phyloP scores from a whole-genome alignment of 1,139 yeast species.

The Yamadazyma epiphylla region DNA sequence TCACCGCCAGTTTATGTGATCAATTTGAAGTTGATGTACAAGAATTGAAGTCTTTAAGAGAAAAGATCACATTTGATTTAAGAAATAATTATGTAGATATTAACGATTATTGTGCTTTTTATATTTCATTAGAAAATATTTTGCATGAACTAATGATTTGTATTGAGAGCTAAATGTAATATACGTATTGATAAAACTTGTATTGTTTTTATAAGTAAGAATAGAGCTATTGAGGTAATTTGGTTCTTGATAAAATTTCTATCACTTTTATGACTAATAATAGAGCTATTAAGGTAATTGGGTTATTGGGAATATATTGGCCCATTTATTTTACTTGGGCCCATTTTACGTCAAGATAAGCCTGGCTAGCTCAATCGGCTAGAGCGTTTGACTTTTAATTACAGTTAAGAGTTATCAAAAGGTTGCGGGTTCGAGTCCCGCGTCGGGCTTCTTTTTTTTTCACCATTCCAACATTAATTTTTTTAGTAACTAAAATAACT shows the following conservation, averaged over 20 bases:
- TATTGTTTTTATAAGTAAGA: too few relatives aligned
- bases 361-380: conserved; percentile 35
- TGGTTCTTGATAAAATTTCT: too few relatives aligned
- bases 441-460: conserved; percentile 9
- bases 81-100: conserved; percentile 43
- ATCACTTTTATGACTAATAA: too few relatives aligned
- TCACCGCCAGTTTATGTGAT: conserved; percentile 5
- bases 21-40: conserved; percentile 9
- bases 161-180: conserved; percentile 13
- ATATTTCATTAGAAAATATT: conserved; percentile 39
- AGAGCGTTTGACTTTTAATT: conserved; percentile 29
- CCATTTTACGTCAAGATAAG: too few relatives aligned
- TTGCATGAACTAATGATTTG: conserved; percentile 39
- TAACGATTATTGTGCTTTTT: conserved; percentile 45
- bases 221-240: too few relatives aligned
- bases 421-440: conserved; percentile 13
- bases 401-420: conserved; percentile 10
- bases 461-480: too few relatives aligned
- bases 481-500: too few relatives aligned
- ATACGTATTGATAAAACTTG: too few relatives aligned
- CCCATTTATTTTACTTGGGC: too few relatives aligned
- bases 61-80: conserved; percentile 40
- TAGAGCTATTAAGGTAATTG: too few relatives aligned
- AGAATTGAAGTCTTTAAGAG: conserved; percentile 33
- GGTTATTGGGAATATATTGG: too few relatives aligned